Evolutionary conservation across 2,329 filamentous ascomycete genomes (phyloP).

Genomic region (Penicillium verrucosum): DNA sequence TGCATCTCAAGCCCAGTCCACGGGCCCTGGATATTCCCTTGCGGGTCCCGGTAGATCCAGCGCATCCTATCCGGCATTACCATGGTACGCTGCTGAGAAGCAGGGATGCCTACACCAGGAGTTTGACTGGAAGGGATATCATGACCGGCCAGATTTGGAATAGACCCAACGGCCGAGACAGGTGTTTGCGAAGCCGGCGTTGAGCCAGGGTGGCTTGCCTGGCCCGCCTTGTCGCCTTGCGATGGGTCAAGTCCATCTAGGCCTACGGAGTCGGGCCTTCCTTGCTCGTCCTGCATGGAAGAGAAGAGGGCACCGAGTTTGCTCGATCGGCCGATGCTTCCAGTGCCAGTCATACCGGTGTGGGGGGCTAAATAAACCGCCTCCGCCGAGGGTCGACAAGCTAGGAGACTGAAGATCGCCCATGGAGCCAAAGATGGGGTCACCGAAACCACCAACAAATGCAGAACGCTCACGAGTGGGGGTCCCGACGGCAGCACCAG

Average conservation of each 20-base stretch:
- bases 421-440: conserved; percentile 69
- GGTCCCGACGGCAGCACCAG: conserved; percentile 70
- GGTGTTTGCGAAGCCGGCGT: conserved; percentile 37
- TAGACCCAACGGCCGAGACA: conserved; percentile 35
- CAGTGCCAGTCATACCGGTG: conserved; percentile 53
- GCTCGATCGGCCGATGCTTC: conserved; percentile 70
- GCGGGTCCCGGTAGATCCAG: conserved; percentile 96
- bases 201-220: conserved; percentile 28
- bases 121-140: conserved; percentile 35
- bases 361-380: conserved; percentile 64
- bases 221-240: conserved; percentile 30
- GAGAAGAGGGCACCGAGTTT: conserved; percentile 88
- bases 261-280: conserved; percentile 60
- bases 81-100: conserved; percentile 77
- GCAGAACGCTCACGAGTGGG: conserved; percentile 59
- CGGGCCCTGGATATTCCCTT: conserved; percentile 86
- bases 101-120: conserved; percentile 59
- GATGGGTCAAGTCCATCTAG: conserved; percentile 48
- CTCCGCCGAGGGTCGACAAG: conserved; percentile 38
- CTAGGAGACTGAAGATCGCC: conserved; percentile 65
- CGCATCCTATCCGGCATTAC: conserved; percentile 99
- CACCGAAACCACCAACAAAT: conserved; percentile 52
- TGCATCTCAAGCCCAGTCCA: conserved; percentile 99
- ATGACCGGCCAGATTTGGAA: conserved; percentile 30
- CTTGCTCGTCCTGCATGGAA: conserved; percentile 63